Evolutionary conservation across 768 basidiomycete species (phyloP).

Genomic region (Pisolithus orientalis): DNA sequence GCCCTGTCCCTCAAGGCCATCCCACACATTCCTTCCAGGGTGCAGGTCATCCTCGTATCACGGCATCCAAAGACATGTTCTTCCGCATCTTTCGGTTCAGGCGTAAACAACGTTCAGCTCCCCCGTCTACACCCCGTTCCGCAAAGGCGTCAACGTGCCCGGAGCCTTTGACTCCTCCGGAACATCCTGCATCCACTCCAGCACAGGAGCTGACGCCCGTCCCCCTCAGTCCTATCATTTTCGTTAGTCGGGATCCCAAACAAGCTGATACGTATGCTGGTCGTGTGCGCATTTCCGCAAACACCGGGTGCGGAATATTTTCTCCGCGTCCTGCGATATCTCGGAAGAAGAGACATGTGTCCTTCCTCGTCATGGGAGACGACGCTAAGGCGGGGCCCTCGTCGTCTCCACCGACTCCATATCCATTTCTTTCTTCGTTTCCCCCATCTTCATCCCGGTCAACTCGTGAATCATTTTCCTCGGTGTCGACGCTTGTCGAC

Average conservation of each 20-base stretch:
- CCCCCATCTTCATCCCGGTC: too few relatives aligned
- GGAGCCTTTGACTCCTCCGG: background rate
- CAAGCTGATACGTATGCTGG: background rate
- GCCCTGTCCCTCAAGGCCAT: too few relatives aligned
- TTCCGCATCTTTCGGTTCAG: too few relatives aligned
- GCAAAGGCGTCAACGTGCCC: background rate
- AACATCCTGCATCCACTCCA: background rate
- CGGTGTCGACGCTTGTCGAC: too few relatives aligned
- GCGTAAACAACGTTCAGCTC: too few relatives aligned
- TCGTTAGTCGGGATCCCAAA: conserved; percentile 9
- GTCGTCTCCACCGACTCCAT: background rate
- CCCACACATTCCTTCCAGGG: too few relatives aligned
- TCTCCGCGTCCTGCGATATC: background rate
- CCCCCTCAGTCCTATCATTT: conserved; percentile 3
- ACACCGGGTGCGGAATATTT: background rate
- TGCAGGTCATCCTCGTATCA: too few relatives aligned
- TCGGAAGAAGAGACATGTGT: background rate
- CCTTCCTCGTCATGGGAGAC: background rate
- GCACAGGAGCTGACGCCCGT: background rate
- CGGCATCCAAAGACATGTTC: too few relatives aligned
- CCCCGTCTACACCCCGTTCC: background rate
- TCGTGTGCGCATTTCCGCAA: background rate
- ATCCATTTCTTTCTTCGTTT: too few relatives aligned
- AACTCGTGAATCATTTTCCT: too few relatives aligned
- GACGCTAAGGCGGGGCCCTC: background rate